Evolutionary conservation across 441 rosid genomes (phyloP), one percentile per base, ranked within the genome.

Genomic region (Mallotus japonicus): DNA sequence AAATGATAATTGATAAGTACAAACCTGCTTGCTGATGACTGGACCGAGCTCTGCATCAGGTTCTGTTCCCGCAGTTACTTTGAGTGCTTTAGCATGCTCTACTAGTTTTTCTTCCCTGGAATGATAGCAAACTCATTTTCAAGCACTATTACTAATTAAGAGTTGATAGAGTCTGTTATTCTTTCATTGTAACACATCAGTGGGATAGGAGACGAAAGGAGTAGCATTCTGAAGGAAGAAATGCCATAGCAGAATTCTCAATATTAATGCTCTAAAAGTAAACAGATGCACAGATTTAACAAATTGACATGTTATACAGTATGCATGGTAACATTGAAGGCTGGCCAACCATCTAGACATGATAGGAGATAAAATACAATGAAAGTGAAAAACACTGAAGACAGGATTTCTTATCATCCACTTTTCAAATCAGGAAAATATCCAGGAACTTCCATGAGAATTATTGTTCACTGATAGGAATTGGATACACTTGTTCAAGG

Each of bases 31-130:
- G 79, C 91, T 89, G 75, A 91, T 91, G 17, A 93, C 93, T 62
- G 98, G 98, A 76, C 98, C 97, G 12, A 93, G 87, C 78, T 93
- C 98, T 59, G 97, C 85, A 78, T 86, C 92, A 50, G 90, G 89
- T 74, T 88, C 97, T 51, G 81, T 82, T 67, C 98, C 98, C 70
- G 91, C 85, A 76, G 83, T 89, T 79, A 93, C 96, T 81, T 91
- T 92, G 55, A 93, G 91, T 77, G 84, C 81, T 79, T 88, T 87
- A 0, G 96, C 98, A 78, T 71, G 80, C 81, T 87, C 91, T 19
- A 85, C 80, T 19, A 92, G 84, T 84, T 92, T 81, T n/a, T 87
- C 84, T 84, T 86, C 96, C 98, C 98, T 90, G 81, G 37, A 24
- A 54, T 2, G 17, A 32, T 62, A 55, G 75, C 32, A 49, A 72